Base-by-base conservation (phyloP, 257 asterid genomes). In the Solanum tarapatanum region DNA sequence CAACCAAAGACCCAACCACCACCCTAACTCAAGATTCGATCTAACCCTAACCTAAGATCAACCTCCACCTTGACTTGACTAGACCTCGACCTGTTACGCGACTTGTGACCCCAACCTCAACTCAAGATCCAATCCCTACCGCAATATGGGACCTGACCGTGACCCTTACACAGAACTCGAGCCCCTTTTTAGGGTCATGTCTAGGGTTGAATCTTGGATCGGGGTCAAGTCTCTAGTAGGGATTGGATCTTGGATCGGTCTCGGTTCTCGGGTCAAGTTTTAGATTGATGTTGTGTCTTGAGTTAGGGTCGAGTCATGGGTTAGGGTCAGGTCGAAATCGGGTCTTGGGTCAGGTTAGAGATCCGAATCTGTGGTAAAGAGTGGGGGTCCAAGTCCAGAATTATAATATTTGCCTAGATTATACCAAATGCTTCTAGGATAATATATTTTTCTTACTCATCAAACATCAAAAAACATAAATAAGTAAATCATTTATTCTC, bases 111-210 rank as follows among this genome's bases (percentile, higher is more conserved):
- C 6, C 14, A 9, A 62, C 70, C 28, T 24, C 13, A 11, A 62
- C 30, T 62, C 7, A 23, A 62, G 1, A 58, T 58, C 66, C 24
- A 7, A 58, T 0, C 14, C 13, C 3, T 4, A 62, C 0, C 2
- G 2, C 62, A 17, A 0, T 51, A 51, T 51, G 62, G n/a, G 62
- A 51, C 62, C 0, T 51, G 1, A 51, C 0, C 10, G n/a, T 17
- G 62, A 51, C 4, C 9, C 10, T 48, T 51, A 7, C n/a, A 17
- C 8, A 51, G 1, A 51, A 17, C n/a, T 51, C 1, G n/a, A 51
- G 10, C 10, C 62, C 0, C 0, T 2, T 51, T 6, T 2, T 2
- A 0, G 4, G 62, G 62, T 51, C 4, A 2, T 51, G 62, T 51
- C n/a, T 51, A 51, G n/a, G 62, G 62, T 51, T 51, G 10, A 51